Evolutionary conservation across 2,329 filamentous ascomycete species (phyloP).

Genomic region (Chalara sp.): DNA sequence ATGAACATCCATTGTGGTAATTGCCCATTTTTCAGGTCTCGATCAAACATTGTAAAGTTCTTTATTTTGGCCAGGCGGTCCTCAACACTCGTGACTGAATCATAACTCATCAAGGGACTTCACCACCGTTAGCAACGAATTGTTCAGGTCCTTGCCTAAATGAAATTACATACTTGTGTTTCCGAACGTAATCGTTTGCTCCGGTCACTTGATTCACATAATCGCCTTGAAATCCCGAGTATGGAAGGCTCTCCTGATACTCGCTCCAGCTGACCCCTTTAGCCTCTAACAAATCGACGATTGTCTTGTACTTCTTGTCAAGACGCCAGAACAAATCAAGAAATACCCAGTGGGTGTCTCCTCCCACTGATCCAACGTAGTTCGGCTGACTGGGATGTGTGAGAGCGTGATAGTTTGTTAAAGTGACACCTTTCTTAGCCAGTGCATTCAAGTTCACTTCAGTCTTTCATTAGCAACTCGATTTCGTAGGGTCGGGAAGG

Average conservation of each 20-base stretch:
- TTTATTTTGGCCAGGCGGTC: slow-evolving; percentile 63
- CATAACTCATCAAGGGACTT: slow-evolving; percentile 50
- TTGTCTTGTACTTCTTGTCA: slow-evolving; percentile 49
- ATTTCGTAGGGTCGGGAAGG: too few relatives aligned
- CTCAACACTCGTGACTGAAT: slow-evolving; percentile 51
- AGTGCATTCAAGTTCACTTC: slow-evolving; percentile 44
- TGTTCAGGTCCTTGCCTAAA: slow-evolving; percentile 28
- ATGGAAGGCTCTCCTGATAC: slow-evolving; percentile 73
- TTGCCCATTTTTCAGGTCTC: slow-evolving; percentile 53
- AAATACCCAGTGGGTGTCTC: slow-evolving; percentile 63
- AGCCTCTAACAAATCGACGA: slow-evolving; percentile 43
- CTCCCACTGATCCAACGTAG: slow-evolving; percentile 62
- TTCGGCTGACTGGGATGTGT: slow-evolving; percentile 72
- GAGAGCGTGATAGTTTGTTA: slow-evolving; percentile 53
- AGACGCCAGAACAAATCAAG: slow-evolving; percentile 56
- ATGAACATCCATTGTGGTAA: slow-evolving; percentile 73
- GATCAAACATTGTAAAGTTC: slow-evolving; percentile 63
- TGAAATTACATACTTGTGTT: slow-evolving; percentile 55
- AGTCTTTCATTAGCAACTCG: too few relatives aligned
- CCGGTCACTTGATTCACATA: slow-evolving; percentile 59
- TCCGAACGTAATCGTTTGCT: slow-evolving; percentile 71
- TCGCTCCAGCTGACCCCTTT: slow-evolving; percentile 49
- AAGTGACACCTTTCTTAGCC: slow-evolving; percentile 52
- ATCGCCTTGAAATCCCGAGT: slow-evolving; percentile 63
- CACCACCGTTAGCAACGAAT: neutral